Percentiles rank a stretch among this genome's conserved stretches.
phyloP scores from a whole-genome alignment of 805 yeast species.

The Zygoascus biomembranicola region DNA sequence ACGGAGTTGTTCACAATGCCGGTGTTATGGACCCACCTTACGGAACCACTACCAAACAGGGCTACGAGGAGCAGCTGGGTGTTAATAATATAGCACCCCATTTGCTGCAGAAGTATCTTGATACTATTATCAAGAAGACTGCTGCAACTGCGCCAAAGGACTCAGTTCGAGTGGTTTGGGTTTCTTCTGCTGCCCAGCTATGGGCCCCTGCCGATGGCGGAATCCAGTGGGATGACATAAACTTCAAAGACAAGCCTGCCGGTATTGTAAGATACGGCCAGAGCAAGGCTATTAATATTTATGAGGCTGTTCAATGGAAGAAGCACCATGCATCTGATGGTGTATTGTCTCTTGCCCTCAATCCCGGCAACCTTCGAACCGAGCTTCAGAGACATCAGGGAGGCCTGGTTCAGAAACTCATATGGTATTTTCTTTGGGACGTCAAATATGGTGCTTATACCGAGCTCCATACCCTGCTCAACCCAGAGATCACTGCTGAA shows the following conservation, averaged over 20 bases:
- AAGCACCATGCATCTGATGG: constrained; percentile 24
- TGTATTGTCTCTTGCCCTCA: not conserved
- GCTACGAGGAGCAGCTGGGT: constrained; percentile 32
- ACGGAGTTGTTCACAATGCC: constrained; percentile 38
- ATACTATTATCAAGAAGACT: constrained; percentile 31
- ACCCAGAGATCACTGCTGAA: constrained; percentile 30
- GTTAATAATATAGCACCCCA: constrained; percentile 28
- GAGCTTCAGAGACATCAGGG: not conserved
- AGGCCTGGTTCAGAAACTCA: not conserved
- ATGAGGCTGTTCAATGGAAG: constrained; percentile 32
- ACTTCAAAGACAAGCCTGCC: not conserved
- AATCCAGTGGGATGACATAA: constrained; percentile 9
- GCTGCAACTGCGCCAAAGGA: constrained; percentile 22
- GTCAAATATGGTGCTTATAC: constrained; percentile 36
- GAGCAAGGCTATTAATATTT: constrained; percentile 36
- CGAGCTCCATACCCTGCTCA: constrained; percentile 36
- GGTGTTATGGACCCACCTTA: constrained; percentile 37
- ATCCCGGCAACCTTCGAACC: not conserved
- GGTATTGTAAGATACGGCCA: constrained; percentile 29
- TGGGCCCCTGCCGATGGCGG: not conserved
- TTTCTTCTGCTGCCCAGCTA: constrained; percentile 11
- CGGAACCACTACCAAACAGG: constrained; percentile 2
- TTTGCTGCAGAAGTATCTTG: constrained; percentile 16
- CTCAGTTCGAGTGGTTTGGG: constrained; percentile 38
- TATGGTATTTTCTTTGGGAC: constrained; percentile 10